Evolutionary conservation across 768 basidiomycete species (phyloP), one percentile per base, ranked within the genome.

Genomic region (Cantharellus anzutake): DNA sequence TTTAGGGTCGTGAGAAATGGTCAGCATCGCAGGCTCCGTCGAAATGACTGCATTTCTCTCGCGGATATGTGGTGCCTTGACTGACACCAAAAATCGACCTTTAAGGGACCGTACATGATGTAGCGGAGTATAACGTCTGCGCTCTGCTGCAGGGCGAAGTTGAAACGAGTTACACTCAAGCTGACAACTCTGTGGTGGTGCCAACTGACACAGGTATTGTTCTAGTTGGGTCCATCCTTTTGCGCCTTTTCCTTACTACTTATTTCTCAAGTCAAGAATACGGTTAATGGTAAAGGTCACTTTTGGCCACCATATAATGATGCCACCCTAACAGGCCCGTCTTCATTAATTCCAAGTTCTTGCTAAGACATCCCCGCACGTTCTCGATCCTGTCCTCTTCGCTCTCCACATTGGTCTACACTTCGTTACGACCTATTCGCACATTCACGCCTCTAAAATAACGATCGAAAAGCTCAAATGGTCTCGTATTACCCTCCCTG

Each of bases 191-290:
- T 2, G 80, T 83, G 5, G 77, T 96, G 5, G 89, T 98, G 2
- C 83, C 93, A 2, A 98, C 92, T 1, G 93, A 98, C 71, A 87
- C 88, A 1, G 83, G 88, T 89, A 65, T 66, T 84, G 73, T 35
- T 16, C 51, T 56, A n/a, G 39, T 29, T 3, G 3, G 42, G 59
- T n/a, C 53, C 56, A 53, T 29, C 4, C 29, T 11, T 60, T 41
- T 29, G 20, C 20, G 20, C 20, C 20, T 29, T 29, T 29, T 29
- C 20, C 20, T 29, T 41, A 55, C 14, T 3, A 57, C 61, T 41
- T 60, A 60, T 40, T 34, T 59, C 20, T 29, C 48, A 39, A 69
- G 69, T 74, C 62, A 74, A 74, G 67, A 74, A 74, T 65, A 73
- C 70, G 2, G 64, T 67, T 56, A 65, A 72, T 62, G 65, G 70